Evolutionary conservation across 495 filamentous ascomycete genomes (phyloP).

Genomic region (Penicillium desertorum): DNA sequence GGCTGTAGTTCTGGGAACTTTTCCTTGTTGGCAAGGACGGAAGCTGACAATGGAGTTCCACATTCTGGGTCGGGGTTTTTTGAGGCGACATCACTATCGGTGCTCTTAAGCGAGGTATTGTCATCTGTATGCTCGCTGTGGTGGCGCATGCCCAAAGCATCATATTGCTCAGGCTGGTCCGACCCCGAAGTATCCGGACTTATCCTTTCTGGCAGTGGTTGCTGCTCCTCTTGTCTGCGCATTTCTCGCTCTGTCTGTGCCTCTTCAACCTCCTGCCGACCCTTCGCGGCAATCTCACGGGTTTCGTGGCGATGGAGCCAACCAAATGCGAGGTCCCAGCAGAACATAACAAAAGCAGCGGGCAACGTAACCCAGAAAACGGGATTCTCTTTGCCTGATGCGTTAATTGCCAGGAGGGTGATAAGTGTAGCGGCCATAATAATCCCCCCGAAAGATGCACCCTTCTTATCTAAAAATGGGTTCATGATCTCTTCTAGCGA

Average conservation of each 20-base stretch:
- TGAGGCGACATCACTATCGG: conserved; percentile 1
- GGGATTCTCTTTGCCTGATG: conserved; percentile 37
- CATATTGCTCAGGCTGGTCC: background rate
- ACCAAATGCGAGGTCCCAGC: conserved; percentile 58
- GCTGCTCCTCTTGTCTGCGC: conserved; percentile 17
- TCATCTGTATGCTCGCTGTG: conserved; percentile 1
- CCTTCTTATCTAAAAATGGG: conserved; percentile 62
- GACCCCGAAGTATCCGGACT: conserved; percentile 4
- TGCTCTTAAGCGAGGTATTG: background rate
- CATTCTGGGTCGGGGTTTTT: background rate
- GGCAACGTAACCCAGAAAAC: conserved; percentile 64
- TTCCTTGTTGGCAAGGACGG: conserved; percentile 14
- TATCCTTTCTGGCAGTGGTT: background rate
- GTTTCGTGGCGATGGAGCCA: conserved; percentile 59
- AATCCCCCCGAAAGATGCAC: conserved; percentile 57
- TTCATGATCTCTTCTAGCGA: conserved; percentile 70
- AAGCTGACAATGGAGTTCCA: conserved; percentile 11
- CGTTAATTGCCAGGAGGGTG: conserved; percentile 59
- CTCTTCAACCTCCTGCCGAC: conserved; percentile 50
- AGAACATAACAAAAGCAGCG: conserved; percentile 61
- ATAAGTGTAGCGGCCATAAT: conserved; percentile 63
- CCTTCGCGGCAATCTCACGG: conserved; percentile 56
- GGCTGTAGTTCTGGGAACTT: conserved; percentile 10
- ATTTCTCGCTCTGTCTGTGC: conserved; percentile 42
- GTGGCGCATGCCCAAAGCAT: background rate